Conservation (phyloP, 345 rosid species). For the Gossypium turneri region DNA sequence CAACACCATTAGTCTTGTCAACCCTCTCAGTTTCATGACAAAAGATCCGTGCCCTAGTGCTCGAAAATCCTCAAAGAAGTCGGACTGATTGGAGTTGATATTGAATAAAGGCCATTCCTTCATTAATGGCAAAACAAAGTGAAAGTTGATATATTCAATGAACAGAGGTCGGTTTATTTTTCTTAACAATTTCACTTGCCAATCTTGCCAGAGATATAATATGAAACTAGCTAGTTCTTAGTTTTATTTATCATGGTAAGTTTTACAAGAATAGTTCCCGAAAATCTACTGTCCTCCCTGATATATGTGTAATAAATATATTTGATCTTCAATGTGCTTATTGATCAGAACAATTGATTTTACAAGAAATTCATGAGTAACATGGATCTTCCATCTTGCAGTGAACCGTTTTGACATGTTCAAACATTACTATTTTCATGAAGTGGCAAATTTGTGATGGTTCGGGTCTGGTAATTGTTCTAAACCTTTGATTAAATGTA, state of each 20-base stretch:
- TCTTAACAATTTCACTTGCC: neutral
- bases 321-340: neutral
- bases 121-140: neutral
- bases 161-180: neutral
- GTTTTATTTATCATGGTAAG: neutral
- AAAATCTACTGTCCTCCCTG: too few relatives aligned
- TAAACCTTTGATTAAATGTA: neutral
- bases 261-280: neutral
- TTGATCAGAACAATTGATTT: neutral
- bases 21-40: constrained; percentile 63
- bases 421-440: neutral
- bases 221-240: neutral
- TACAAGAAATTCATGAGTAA: neutral
- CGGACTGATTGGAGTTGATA: constrained; percentile 34
- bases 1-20: constrained; percentile 34
- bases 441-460: neutral
- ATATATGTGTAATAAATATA: neutral
- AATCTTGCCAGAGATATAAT: neutral
- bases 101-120: constrained; percentile 16
- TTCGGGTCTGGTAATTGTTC: neutral
- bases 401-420: neutral
- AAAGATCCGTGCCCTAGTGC: constrained; percentile 41
- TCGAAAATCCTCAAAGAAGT: constrained; percentile 48
- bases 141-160: neutral
- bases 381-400: neutral